These are phyloP conservation scores for Moricandia moricandioides DNA, from an alignment of 345 rosid species.

Conservation along the genomic window DNA sequence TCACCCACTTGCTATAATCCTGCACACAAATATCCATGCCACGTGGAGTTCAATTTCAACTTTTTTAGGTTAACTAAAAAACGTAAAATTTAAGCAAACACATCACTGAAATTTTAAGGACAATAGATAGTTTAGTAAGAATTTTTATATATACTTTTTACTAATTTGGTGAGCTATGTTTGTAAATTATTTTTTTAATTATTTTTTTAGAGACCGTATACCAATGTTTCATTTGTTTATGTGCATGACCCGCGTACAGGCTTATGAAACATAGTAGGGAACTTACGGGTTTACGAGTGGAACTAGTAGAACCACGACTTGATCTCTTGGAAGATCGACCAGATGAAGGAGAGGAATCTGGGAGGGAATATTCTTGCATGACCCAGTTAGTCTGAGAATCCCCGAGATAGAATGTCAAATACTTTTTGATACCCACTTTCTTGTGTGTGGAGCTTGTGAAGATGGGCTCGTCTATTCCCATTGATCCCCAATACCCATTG, in stretches of 20 bases:
- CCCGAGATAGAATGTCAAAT: slow-evolving; percentile 55
- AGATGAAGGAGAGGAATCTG: slow-evolving; percentile 36
- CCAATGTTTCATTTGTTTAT: background rate
- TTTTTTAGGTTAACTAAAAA: background rate
- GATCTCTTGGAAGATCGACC: slow-evolving; percentile 57
- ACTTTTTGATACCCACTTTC: slow-evolving; percentile 67
- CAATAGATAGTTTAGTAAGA: background rate
- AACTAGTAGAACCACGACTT: slow-evolving; percentile 37
- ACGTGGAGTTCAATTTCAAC: slow-evolving; percentile 23
- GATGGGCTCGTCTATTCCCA: slow-evolving; percentile 68
- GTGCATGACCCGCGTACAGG: no score
- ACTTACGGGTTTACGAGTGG: slow-evolving; percentile 42
- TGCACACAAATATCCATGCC: slow-evolving; percentile 35
- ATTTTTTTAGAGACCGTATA: background rate
- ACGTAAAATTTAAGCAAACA: background rate
- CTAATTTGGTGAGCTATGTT: no score
- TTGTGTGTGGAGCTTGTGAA: slow-evolving; percentile 39
- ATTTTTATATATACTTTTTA: no score
- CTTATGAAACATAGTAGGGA: background rate
- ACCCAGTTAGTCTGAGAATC: slow-evolving; percentile 76
- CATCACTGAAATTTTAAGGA: background rate
- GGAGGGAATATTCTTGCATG: slow-evolving; percentile 79
- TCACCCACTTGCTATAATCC: slow-evolving; percentile 86
- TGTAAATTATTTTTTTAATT: background rate
- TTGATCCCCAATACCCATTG: slow-evolving; percentile 75